Base-by-base conservation (phyloP, 495 filamentous ascomycete species). In the Cenococcum geophilum region DNA sequence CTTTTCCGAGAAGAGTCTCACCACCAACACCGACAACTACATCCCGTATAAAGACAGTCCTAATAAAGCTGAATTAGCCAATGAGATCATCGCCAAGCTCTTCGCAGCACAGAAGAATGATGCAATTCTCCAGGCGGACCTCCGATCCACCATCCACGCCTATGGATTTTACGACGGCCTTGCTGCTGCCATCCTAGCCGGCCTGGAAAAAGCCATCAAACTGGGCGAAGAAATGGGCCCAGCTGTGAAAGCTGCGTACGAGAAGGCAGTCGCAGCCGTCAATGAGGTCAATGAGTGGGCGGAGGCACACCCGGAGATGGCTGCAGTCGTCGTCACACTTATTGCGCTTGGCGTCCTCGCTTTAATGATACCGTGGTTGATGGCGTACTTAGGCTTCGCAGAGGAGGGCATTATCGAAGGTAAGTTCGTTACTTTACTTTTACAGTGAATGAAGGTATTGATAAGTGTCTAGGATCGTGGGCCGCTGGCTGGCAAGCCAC, bases 91-190 rank as follows among this genome's bases (percentile, higher is more conserved):
- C 55, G 21, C 27, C 55, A 57, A 57, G 25, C 45, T 57, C 20
- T 43, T 57, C 36, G 35, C 55, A 57, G 55, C 55, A 40, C n/a
- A 57, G 34, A 57, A 57, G 55, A 57, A 57, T 25, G 55, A 57
- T 47, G 55, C 16, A 11, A 23, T 23, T 25, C 55, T 57, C 36
- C 3, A 47, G 55, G 36, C 55, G 12, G 55, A 57, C 36, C 55
- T 57, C n/a, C 55, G 45, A 43, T 45, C 55, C 36, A 57, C 27
- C 12, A 25, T 47, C 36, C 55, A 57, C 21, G 36, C 55, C 18
- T 57, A 47, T 37, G 55, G 55, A 32, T 57, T 32, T 32, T 57
- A 57, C 36, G 55, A 57, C 35, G 27, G 55, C 27, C 55, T 57
- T 57, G 55, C 55, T 57, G 55, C 55, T 21, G 55, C 55, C 14